A percentile compares a stretch with the other conserved stretches of the same genome.
Conservation (phyloP, 179 eudicot genomes). For the Camellia oleifera region DNA sequence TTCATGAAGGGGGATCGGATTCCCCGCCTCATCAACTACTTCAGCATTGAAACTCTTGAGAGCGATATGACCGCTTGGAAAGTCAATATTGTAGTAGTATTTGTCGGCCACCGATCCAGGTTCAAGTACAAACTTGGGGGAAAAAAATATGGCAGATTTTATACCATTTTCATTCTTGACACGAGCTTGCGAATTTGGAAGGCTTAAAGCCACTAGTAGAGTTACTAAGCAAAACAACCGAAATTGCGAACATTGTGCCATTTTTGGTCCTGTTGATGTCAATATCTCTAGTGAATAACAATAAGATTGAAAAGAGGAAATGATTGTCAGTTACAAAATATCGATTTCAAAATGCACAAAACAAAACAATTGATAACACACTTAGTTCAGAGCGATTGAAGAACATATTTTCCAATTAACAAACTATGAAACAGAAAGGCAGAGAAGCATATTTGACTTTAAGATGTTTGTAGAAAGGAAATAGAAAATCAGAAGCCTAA, state of each 20-base stretch:
- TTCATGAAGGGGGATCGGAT: conserved; percentile 49
- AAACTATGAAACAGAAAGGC: not conserved
- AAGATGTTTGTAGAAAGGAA: not conserved
- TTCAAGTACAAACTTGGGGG: conserved; percentile 47
- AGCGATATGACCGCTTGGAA: conserved; percentile 65
- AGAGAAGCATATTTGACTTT: not conserved
- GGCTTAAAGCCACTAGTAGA: conserved; percentile 19
- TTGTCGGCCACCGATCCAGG: conserved; percentile 60
- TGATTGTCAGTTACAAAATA: no score
- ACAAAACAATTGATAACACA: no score
- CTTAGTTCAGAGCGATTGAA: not conserved
- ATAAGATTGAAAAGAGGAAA: no score
- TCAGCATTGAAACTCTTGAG: conserved; percentile 60
- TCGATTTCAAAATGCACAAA: no score
- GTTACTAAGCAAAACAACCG: conserved; percentile 17
- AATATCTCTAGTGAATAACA: not conserved
- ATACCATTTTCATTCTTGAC: conserved; percentile 17
- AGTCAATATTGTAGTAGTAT: conserved; percentile 46
- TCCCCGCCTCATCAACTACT: conserved; percentile 57
- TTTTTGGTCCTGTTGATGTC: conserved; percentile 19
- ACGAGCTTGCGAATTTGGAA: conserved; percentile 23
- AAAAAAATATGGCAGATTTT: conserved; percentile 36
- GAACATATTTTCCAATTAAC: not conserved
- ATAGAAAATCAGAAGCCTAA: not conserved
- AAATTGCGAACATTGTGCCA: conserved; percentile 24